Evolutionary conservation across 1,284 basidiomycete genomes (phyloP).

Genomic region (Naganishia cerealis): DNA sequence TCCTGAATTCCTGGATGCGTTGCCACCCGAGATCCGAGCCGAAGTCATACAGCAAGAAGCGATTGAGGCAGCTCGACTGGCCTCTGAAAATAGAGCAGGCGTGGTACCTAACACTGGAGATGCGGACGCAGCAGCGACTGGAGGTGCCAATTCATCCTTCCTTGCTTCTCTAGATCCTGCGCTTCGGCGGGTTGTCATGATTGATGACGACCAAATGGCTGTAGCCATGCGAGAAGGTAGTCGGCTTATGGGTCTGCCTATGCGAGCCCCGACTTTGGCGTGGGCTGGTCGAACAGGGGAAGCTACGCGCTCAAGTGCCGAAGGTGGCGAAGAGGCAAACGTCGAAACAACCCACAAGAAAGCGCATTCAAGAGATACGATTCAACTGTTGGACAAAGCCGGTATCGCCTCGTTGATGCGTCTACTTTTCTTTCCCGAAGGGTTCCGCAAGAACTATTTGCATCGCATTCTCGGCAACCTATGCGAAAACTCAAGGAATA

Average conservation of each 20-base stretch:
- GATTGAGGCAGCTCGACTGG: constrained; percentile 68
- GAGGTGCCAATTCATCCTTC: constrained; percentile 62
- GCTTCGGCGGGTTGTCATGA: constrained; percentile 77
- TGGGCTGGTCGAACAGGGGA: not conserved
- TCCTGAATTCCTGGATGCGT: constrained; percentile 89
- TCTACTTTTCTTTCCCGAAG: constrained; percentile 93
- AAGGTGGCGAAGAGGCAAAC: not conserved
- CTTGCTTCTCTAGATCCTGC: constrained; percentile 81
- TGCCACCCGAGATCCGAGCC: constrained; percentile 92
- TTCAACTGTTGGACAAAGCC: constrained; percentile 87
- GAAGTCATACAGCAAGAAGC: constrained; percentile 95
- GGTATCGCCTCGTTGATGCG: constrained; percentile 88
- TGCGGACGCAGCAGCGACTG: constrained; percentile 23
- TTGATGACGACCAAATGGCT: constrained; percentile 83
- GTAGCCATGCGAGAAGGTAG: constrained; percentile 66
- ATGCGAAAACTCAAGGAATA: constrained; percentile 90
- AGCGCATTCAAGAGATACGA: constrained; percentile 71
- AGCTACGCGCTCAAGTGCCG: not conserved
- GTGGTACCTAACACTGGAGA: constrained; percentile 12
- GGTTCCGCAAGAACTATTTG: constrained; percentile 77
- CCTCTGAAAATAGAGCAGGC: constrained; percentile 48
- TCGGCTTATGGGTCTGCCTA: constrained; percentile 49
- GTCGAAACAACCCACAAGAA: constrained; percentile 15
- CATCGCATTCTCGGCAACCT: constrained; percentile 91
- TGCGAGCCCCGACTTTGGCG: not conserved